phyloP scores from a whole-genome alignment of 805 yeast genomes.

The Kodamaea kakaduensis region DNA sequence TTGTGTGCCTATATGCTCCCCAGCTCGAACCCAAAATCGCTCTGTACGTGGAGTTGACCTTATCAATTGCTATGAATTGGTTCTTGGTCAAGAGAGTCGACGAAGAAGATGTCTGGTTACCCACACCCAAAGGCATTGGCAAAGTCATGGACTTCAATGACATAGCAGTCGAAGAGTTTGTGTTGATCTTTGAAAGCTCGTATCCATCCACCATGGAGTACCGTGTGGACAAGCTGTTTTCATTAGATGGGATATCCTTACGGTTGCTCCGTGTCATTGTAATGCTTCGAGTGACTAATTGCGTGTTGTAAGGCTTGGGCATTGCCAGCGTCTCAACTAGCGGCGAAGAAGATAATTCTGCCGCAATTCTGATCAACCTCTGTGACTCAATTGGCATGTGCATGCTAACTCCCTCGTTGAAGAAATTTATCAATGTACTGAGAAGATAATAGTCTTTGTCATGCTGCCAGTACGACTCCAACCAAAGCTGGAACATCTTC shows the following conservation, averaged over 20 bases:
- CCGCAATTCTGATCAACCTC: constrained; percentile 56
- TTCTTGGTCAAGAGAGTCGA: constrained; percentile 34
- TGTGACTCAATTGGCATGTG: constrained; percentile 64
- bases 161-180: constrained; percentile 42
- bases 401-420: constrained; percentile 68
- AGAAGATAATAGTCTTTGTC: constrained; percentile 55
- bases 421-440: constrained; percentile 70
- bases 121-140: constrained; percentile 36
- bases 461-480: constrained; percentile 85
- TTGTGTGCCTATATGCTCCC: constrained; percentile 32
- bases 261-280: constrained; percentile 33
- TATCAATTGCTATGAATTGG: constrained; percentile 45
- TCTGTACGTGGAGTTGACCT: constrained; percentile 49
- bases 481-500: constrained; percentile 73
- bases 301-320: constrained; percentile 24
- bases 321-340: constrained; percentile 40
- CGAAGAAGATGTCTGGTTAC: constrained; percentile 39
- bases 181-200: constrained; percentile 48
- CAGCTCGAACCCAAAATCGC: constrained; percentile 48
- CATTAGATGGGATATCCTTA: constrained; percentile 28
- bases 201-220: constrained; percentile 56
- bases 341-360: constrained; percentile 54
- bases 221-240: constrained; percentile 25
- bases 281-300: constrained; percentile 52
- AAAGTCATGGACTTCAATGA: constrained; percentile 39